Base-by-base conservation (phyloP, 257 asterid species). In the Schizonepeta tenuifolia region DNA sequence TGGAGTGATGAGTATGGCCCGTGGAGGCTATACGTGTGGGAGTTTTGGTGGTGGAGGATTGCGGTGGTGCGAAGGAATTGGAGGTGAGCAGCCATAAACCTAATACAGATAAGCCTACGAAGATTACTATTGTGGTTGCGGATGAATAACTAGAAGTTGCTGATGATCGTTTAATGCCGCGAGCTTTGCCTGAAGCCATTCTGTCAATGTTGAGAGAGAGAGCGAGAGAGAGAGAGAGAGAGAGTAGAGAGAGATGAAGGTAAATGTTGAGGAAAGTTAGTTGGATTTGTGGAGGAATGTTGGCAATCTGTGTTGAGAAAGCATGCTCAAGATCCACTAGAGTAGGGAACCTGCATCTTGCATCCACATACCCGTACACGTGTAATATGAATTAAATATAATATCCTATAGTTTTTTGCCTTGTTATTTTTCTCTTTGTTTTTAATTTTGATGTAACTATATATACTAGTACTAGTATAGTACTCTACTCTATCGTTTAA, bases 1-100 rank as follows among this genome's bases (percentile, higher is more conserved):
- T 77, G 0, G 76, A 71, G 65, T 55, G 66, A 31, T 36, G 84
- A 7, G 79, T 40, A 22, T 54, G 76, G 12, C 75, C 44, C 5
- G 71, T 58, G 35, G 77, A 49, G 28, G 68, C 22, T 3, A 59
- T 58, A 24, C 26, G 77, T 0, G 61, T 9, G 18, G 87, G 68
- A 15, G 70, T 36, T 17, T 71, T 60, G 33, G 65, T 41, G 17
- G 83, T 6, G 60, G 78, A 63, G 35, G 88, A 65, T 58, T 73
- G 75, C 2, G 89, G 77, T 0, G 88, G 83, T 58, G 80, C 15
- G 13, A 84, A 75, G 15, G 90, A 71, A 76, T 75, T 81, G 6
- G 96, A 83, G 47, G 91, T 71, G 0, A 94, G 83, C 9, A 88
- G 81, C 92, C 96, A 94, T 65, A 89, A 49, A 7, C 89, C 88